Evolutionary conservation across 352 stramenopile species (phyloP).

Genomic region (Pythium aquatile): DNA sequence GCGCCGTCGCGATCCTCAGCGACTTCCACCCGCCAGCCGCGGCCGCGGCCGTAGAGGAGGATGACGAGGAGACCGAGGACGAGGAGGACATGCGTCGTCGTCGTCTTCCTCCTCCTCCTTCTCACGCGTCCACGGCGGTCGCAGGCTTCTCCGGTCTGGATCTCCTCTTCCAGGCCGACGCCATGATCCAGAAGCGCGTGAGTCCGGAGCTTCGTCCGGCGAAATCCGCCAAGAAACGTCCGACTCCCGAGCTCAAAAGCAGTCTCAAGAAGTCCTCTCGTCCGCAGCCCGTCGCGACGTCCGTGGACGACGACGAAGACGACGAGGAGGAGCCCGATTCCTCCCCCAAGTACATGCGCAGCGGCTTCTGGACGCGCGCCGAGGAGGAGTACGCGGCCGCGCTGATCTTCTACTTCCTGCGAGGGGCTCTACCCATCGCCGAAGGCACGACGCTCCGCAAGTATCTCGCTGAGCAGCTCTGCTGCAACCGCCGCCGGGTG

Average conservation of each 20-base stretch:
- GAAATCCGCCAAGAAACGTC: slow-evolving; percentile 12
- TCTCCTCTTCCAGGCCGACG: slow-evolving; percentile 67
- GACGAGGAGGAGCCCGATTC: background rate
- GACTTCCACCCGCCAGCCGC: slow-evolving; percentile 38
- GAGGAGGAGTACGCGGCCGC: slow-evolving; percentile 67
- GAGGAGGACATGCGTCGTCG: slow-evolving; percentile 3
- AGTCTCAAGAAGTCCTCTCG: background rate
- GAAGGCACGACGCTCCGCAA: slow-evolving; percentile 67
- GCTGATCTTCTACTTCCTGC: slow-evolving; percentile 66
- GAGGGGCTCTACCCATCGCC: slow-evolving; percentile 44
- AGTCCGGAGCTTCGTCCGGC: slow-evolving; percentile 14
- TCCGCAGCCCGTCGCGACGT: background rate
- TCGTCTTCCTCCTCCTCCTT: background rate
- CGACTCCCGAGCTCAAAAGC: background rate
- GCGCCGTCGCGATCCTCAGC: slow-evolving; percentile 60
- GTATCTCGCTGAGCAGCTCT: slow-evolving; percentile 63
- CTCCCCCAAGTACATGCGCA: slow-evolving; percentile 35
- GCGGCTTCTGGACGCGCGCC: slow-evolving; percentile 55
- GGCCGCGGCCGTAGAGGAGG: background rate
- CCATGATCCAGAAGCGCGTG: slow-evolving; percentile 50
- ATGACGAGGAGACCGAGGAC: slow-evolving; percentile 27
- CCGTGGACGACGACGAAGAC: slow-evolving; percentile 13
- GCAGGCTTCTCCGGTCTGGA: slow-evolving; percentile 41
- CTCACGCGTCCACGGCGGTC: background rate
- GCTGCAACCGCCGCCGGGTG: slow-evolving; percentile 61